Evolutionary conservation across 139 green algal species (phyloP).

Genomic region (Monoraphidium neglectum): DNA sequence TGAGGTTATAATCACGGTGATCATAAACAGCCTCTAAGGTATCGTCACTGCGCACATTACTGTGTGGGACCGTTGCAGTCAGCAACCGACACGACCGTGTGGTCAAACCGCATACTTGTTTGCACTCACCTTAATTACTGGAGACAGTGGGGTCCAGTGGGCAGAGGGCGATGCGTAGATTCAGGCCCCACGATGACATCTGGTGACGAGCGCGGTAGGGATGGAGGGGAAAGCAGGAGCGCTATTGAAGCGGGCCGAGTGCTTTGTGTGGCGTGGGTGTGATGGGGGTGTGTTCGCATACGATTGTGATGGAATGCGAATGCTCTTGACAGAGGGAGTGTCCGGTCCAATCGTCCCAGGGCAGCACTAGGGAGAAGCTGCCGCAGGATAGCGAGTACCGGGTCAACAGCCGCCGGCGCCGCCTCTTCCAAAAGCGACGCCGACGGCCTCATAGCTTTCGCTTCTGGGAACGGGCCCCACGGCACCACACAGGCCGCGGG

Average conservation of each 20-base stretch:
- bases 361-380: constrained; percentile 21
- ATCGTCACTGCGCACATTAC: constrained; percentile 49
- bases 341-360: constrained; percentile 62
- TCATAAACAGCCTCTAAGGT: constrained; percentile 60
- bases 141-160: too few species aligned
- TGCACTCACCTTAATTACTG: too few species aligned
- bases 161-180: too few species aligned
- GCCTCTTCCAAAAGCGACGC: constrained; percentile 69
- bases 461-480: constrained; percentile 72
- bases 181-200: too few species aligned
- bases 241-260: too few species aligned
- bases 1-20: constrained; percentile 42
- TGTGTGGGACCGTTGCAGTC: too few species aligned
- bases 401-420: constrained; percentile 37
- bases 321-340: constrained; percentile 28
- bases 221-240: too few species aligned
- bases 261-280: too few species aligned
- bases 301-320: constrained; percentile 3
- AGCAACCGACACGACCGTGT: too few species aligned
- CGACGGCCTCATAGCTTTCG: constrained; percentile 54
- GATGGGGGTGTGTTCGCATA: constrained; percentile 10
- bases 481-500: constrained; percentile 42
- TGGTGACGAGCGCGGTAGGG: too few species aligned
- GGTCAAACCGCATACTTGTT: too few species aligned
- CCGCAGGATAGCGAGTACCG: constrained; percentile 63